Evolutionary conservation across 345 rosid species (phyloP).

Genomic region (Durio zibethinus): DNA sequence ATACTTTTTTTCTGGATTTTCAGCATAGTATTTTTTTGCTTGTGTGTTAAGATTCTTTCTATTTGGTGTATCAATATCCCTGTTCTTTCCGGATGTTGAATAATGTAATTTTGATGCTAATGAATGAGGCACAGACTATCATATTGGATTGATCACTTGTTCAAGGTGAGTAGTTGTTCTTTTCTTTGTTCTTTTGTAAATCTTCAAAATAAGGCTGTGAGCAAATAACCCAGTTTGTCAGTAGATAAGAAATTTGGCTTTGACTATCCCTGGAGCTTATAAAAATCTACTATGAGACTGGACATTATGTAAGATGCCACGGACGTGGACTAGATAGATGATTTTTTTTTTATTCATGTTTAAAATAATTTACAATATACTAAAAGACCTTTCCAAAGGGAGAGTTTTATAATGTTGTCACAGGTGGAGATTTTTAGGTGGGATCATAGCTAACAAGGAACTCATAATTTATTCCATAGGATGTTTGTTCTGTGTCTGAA

Average conservation of each 20-base stretch:
- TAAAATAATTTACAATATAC: neutral
- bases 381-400: neutral
- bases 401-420: neutral
- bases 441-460: neutral
- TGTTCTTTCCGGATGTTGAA: neutral
- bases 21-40: neutral
- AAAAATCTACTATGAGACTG: neutral
- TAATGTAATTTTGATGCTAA: neutral
- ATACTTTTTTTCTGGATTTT: neutral
- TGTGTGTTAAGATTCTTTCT: neutral
- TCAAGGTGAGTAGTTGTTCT: neutral
- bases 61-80: neutral
- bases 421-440: neutral
- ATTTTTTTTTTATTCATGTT: neutral
- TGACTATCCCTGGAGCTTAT: constrained; percentile 2
- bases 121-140: neutral
- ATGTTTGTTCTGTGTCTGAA: neutral
- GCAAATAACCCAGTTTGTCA: neutral
- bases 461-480: neutral
- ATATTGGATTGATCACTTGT: neutral
- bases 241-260: neutral
- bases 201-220: neutral
- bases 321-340: neutral
- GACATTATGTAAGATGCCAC: neutral
- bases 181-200: neutral